Evolutionary conservation across 2,329 filamentous ascomycete species (phyloP).

Genomic region (Falciphora oryzae): DNA sequence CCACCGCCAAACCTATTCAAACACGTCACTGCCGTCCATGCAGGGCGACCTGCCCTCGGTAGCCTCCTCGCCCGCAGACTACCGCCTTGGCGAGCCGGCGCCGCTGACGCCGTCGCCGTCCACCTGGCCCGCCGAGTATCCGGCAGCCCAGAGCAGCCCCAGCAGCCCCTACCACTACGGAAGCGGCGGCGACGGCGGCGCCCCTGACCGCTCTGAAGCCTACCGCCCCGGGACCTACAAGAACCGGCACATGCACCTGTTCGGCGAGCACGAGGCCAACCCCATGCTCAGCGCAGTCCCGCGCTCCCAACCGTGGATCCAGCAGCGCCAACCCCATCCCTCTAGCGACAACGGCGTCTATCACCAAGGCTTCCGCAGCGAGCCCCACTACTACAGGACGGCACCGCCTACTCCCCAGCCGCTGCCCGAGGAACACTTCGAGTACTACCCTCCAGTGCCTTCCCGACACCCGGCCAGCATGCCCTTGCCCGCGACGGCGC

Average conservation of each 20-base stretch:
- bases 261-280: constrained; percentile 22
- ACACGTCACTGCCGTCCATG: neutral
- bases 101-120: constrained; percentile 4
- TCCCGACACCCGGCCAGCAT: no score
- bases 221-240: neutral
- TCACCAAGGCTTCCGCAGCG: neutral
- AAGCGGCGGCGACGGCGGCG: neutral
- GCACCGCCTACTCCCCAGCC: neutral
- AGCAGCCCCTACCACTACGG: neutral
- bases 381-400: neutral
- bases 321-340: neutral
- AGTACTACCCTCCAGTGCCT: neutral
- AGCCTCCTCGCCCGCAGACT: neutral
- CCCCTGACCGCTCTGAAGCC: no score
- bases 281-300: constrained; percentile 41
- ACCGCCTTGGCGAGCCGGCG: constrained; percentile 13
- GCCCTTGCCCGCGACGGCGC: no score
- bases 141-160: neutral
- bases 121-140: neutral
- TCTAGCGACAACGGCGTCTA: no score
- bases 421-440: neutral
- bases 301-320: constrained; percentile 10
- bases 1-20: neutral
- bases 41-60: neutral
- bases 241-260: neutral